Percentiles rank a stretch among this genome's conserved stretches.
Conservation (phyloP, 140 eudicot genomes). For the Flaveria floridana region DNA sequence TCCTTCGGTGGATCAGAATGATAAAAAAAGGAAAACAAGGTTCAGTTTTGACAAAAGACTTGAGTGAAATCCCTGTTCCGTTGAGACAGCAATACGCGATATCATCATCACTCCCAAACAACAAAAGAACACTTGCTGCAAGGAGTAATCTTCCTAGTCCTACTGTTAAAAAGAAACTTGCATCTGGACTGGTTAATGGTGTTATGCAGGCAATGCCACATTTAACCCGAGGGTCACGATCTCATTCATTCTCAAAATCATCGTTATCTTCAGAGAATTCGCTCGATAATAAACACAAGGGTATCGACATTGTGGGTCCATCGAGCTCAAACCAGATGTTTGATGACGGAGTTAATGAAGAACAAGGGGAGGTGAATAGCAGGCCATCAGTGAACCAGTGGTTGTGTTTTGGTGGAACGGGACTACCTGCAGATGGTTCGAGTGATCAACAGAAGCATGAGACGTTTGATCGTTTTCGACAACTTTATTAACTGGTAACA, state of each 20-base stretch:
- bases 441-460: conserved; percentile 37
- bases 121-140: conserved; percentile 74
- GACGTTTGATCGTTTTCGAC: conserved; percentile 34
- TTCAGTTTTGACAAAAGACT: conserved; percentile 32
- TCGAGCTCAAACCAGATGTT: conserved; percentile 43
- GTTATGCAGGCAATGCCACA: conserved; percentile 71
- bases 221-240: conserved; percentile 37
- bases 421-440: conserved; percentile 7
- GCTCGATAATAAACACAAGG: conserved; percentile 43
- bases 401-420: conserved; percentile 47
- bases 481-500: conserved; percentile 25
- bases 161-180: conserved; percentile 65
- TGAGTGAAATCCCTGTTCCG: conserved; percentile 52
- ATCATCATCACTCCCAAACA: conserved; percentile 48
- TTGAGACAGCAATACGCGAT: conserved; percentile 62
- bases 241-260: conserved; percentile 54
- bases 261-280: conserved; percentile 58
- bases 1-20: conserved; percentile 69
- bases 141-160: conserved; percentile 82
- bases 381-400: conserved; percentile 49
- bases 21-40: conserved; percentile 37
- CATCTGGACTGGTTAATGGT: conserved; percentile 65
- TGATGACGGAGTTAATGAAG: conserved; percentile 44
- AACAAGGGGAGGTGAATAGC: conserved; percentile 43
- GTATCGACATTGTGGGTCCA: conserved; percentile 41